Evolutionary conservation across 768 basidiomycete genomes (phyloP).

Genomic region (Cyathus striatus): DNA sequence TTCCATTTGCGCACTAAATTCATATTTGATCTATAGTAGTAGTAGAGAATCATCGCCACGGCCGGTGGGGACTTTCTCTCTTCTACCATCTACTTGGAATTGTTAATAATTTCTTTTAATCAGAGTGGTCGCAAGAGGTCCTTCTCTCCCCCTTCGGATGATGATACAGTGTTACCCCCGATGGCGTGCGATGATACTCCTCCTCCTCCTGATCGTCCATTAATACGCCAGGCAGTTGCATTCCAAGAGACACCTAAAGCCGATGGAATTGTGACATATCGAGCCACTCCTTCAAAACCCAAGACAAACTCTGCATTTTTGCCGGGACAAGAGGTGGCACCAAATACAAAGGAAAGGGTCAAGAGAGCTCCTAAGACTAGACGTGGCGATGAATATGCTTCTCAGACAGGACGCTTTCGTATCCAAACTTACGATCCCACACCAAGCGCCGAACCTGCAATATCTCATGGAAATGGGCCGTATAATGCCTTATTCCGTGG

Average conservation of each 20-base stretch:
- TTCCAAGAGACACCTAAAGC: conserved; percentile 29
- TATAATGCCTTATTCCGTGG: conserved; percentile 37
- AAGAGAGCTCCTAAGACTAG: conserved; percentile 18
- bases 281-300: conserved; percentile 23
- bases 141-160: conserved; percentile 49
- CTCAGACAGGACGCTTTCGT: conserved; percentile 48
- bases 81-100: conserved; percentile 1
- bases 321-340: conserved; percentile 48
- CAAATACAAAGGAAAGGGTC: conserved; percentile 8
- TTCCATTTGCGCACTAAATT: too few relatives aligned
- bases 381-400: conserved; percentile 32
- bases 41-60: conserved; percentile 53
- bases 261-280: conserved; percentile 35
- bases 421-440: conserved; percentile 33
- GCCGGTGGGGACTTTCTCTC: conserved; percentile 27
- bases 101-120: conserved; percentile 6
- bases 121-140: conserved; percentile 44
- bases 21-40: conserved; percentile 45
- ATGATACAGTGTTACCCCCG: conserved; percentile 42
- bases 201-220: conserved; percentile 40
- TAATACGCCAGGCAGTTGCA: conserved; percentile 56
- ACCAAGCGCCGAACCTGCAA: conserved; percentile 22
- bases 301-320: conserved; percentile 25
- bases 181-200: conserved; percentile 41
- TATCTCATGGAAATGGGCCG: conserved; percentile 28